phyloP scores from a whole-genome alignment of 192 early-diverging fungal species.

The Lobosporangium transversale region DNA sequence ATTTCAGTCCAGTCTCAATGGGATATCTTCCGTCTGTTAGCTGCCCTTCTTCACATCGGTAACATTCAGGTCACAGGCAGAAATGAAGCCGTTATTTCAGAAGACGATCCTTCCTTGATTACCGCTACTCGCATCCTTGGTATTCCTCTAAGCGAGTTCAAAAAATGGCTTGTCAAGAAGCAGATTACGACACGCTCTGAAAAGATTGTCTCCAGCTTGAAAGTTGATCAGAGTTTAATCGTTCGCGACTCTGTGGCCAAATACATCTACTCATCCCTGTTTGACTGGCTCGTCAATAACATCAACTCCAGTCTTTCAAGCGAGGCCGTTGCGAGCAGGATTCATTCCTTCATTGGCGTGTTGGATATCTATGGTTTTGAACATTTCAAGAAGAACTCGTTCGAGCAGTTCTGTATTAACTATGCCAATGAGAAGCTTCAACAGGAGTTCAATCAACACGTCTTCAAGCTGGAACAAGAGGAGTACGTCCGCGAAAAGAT shows the following conservation, averaged over 20 bases:
- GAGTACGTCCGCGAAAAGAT: constrained; percentile 97
- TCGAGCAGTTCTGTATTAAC: constrained; percentile 99
- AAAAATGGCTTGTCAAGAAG: constrained; percentile 94
- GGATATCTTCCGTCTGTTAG: constrained; percentile 91
- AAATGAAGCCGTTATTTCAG: constrained; percentile 78
- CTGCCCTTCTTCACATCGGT: constrained; percentile 94
- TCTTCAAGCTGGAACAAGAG: constrained; percentile 99
- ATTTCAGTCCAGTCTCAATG: constrained; percentile 84
- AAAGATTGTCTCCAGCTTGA: constrained; percentile 89
- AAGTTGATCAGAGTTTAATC: constrained; percentile 74
- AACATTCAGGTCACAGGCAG: constrained; percentile 88
- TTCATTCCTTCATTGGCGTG: constrained; percentile 90
- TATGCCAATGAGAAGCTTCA: constrained; percentile 99
- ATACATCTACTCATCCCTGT: constrained; percentile 94
- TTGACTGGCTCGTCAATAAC: constrained; percentile 95
- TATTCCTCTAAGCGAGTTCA: constrained; percentile 82
- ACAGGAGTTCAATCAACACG: constrained; percentile 98
- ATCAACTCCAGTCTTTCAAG: constrained; percentile 87
- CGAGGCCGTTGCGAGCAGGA: constrained; percentile 54
- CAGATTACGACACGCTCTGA: constrained; percentile 92
- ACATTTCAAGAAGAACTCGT: constrained; percentile 99
- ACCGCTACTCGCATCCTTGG: constrained; percentile 79
- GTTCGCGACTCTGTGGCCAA: constrained; percentile 95
- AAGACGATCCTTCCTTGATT: constrained; percentile 78
- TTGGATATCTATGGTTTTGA: constrained; percentile 99